Evolutionary conservation across 2,329 filamentous ascomycete genomes (phyloP).

Genomic region (Pezicula carpinea): DNA sequence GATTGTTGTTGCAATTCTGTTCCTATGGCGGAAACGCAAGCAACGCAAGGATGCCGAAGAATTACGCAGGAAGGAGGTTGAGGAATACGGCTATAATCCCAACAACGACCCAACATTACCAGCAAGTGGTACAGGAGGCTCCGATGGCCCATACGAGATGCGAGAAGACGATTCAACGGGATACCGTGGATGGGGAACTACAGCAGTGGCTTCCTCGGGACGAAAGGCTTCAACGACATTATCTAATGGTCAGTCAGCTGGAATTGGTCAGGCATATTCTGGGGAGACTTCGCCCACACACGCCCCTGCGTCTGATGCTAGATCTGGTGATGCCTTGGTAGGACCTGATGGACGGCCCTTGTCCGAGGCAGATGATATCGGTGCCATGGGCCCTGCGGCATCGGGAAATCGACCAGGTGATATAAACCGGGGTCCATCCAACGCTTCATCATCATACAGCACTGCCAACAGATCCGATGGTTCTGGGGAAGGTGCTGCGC

Average conservation of each 20-base stretch:
- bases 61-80: constrained; percentile 87
- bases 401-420: constrained; percentile 61
- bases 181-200: constrained; percentile 94
- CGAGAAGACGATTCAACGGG: constrained; percentile 70
- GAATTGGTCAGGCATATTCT: constrained; percentile 61
- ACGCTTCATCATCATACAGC: constrained; percentile 94
- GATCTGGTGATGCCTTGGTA: constrained; percentile 63
- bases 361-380: constrained; percentile 76
- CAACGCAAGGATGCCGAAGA: constrained; percentile 81
- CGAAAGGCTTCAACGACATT: constrained; percentile 87
- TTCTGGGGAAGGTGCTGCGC: constrained; percentile 47
- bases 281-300: constrained; percentile 68
- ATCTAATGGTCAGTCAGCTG: constrained; percentile 59
- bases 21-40: constrained; percentile 86
- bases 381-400: constrained; percentile 71
- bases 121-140: constrained; percentile 40
- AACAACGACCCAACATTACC: constrained; percentile 85
- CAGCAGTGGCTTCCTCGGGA: constrained; percentile 60
- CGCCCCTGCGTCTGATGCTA: constrained; percentile 60
- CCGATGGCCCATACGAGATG: constrained; percentile 64
- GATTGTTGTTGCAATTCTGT: constrained; percentile 70
- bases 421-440: constrained; percentile 85
- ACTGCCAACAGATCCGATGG: constrained; percentile 70
- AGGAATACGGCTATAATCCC: constrained; percentile 97
- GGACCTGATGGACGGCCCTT: constrained; percentile 37